Evolutionary conservation across 1,284 basidiomycete species (phyloP), one percentile per base, ranked within the genome.

Genomic region (Exobasidium rhododendri): DNA sequence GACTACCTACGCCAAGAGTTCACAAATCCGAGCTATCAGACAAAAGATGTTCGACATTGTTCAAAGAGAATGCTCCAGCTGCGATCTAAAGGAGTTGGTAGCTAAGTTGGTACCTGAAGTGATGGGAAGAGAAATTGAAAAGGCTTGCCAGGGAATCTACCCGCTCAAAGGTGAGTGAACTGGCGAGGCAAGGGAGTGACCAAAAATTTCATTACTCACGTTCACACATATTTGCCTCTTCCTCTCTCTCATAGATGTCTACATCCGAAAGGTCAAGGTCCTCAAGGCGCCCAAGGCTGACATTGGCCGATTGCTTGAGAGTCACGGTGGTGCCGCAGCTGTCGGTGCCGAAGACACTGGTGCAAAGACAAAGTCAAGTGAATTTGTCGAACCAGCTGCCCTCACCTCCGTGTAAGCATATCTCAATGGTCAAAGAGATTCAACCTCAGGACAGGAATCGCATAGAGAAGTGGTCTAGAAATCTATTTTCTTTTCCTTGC

Each of bases 21-120:
- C 88, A 77, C 96, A 99, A 84, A 87, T 98, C 79, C 89, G 92
- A 70, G 93, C 96, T 85, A 98, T 99, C 83, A 87, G 96, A 82
- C 91, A 92, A 83, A 97, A 97, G 88, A 98, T 98, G 94, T 93
- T 96, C 80, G 96, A 99, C 86, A 97, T 98, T 83, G 97, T 98
- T 88, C 92, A 88, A 70, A 88, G 94, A 75, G 96, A 99, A 84
- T 91, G 92, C 64, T 86, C 91, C 70, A 91, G 88, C 77, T 94
- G 92, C 81, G 96, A 98, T 83, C 83, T 99, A 83, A 97, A 97
- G 87, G 93, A 97, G 81, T 82, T 82, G 63, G 80, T 97, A 69
- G 90, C 92, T 85, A 99, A 99, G 87, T 97, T 99, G 82, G 89
- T 98, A 64, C 94, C 96, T 58, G 96, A 99, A 85, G 92, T 92